Conservation (phyloP, 2,329 filamentous ascomycete genomes). For the Bipolaris cookei region DNA sequence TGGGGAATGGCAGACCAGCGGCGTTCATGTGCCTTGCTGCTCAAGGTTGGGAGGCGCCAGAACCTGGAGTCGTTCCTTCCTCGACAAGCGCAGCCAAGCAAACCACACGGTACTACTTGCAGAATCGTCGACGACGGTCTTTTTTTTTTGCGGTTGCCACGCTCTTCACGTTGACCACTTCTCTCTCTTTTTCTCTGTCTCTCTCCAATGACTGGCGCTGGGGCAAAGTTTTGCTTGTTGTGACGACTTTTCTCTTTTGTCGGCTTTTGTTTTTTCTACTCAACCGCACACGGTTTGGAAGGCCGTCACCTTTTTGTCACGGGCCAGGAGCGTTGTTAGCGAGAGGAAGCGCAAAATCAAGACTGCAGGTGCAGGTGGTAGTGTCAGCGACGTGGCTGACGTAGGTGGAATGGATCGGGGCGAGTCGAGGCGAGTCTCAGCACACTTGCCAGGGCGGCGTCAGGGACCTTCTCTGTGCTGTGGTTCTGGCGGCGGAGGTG, state of each 20-base stretch:
- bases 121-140: neutral
- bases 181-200: too few relatives aligned
- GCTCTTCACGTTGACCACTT: neutral
- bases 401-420: slow-evolving; percentile 12
- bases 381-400: slow-evolving; percentile 28
- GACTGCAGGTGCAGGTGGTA: neutral
- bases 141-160: slow-evolving; percentile 1
- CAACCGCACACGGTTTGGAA: neutral
- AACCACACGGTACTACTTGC: slow-evolving; percentile 11
- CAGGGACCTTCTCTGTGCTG: slow-evolving; percentile 26
- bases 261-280: neutral
- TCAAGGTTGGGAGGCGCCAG: slow-evolving; percentile 22
- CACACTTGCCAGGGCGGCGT: slow-evolving; percentile 16
- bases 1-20: slow-evolving; percentile 25
- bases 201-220: neutral
- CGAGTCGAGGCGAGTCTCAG: neutral
- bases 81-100: slow-evolving; percentile 21
- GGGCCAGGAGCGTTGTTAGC: neutral
- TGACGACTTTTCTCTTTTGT: neutral
- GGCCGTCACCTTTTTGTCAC: neutral
- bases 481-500: slow-evolving; percentile 12
- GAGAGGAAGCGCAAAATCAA: too few relatives aligned
- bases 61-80: slow-evolving; percentile 21
- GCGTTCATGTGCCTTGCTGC: slow-evolving; percentile 39
- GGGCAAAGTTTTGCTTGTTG: neutral